phyloP scores from a whole-genome alignment of 2,329 filamentous ascomycete genomes.

The Alternaria atra region DNA sequence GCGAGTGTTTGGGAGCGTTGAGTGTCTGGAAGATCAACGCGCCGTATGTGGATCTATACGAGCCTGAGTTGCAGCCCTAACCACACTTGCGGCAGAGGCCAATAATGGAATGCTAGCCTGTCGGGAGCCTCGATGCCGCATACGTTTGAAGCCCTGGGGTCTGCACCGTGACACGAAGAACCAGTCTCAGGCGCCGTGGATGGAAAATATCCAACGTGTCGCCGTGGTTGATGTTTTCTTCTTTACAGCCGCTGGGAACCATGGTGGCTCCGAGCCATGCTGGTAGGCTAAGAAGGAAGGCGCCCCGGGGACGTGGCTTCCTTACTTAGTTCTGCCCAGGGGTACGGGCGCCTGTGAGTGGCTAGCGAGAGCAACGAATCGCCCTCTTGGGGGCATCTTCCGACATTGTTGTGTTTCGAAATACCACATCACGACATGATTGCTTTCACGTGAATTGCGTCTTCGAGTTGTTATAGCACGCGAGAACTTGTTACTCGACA shows the following conservation, averaged over 20 bases:
- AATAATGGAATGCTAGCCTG: slow-evolving; percentile 20
- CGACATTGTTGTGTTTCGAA: slow-evolving; percentile 19
- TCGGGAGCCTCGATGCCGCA: neutral
- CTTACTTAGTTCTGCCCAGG: neutral
- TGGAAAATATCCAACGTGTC: neutral
- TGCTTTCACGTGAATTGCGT: neutral
- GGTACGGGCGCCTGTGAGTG: neutral
- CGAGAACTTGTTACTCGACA: neutral
- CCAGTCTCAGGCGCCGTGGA: neutral
- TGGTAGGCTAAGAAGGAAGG: slow-evolving; percentile 7
- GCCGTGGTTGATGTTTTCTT: neutral
- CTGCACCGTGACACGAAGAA: neutral
- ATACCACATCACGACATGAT: neutral
- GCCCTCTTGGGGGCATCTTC: neutral
- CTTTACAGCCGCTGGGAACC: slow-evolving; percentile 3
- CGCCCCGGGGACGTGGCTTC: slow-evolving; percentile 10
- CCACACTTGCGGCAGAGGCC: slow-evolving; percentile 5
- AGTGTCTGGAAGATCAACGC: slow-evolving; percentile 32
- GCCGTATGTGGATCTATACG: slow-evolving; percentile 29
- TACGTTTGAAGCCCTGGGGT: neutral
- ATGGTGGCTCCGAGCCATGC: slow-evolving; percentile 9
- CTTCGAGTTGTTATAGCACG: neutral
- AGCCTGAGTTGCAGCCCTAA: slow-evolving; percentile 20
- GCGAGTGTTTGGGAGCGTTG: slow-evolving; percentile 38
- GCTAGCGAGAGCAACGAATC: neutral